phyloP scores from a whole-genome alignment of 2,329 filamentous ascomycete genomes.

The Diaporthe humulicola region DNA sequence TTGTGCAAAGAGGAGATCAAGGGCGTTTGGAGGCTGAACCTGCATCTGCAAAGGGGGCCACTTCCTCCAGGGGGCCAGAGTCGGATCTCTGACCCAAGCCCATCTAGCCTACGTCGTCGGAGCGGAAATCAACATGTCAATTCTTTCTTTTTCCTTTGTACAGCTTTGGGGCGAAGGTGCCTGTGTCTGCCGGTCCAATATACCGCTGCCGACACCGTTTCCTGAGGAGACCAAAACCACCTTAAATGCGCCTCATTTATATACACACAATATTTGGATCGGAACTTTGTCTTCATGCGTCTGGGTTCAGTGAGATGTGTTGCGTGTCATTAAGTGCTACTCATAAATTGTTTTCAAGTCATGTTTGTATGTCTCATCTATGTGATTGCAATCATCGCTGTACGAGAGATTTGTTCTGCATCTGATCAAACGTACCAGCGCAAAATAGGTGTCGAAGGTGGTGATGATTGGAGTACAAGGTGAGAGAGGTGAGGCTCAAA shows the following conservation, averaged over 20 bases:
- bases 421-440: neutral
- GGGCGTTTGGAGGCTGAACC: neutral
- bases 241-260: slow-evolving; percentile 5
- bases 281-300: neutral
- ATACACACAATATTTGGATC: slow-evolving; percentile 18
- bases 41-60: neutral
- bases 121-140: slow-evolving; percentile 22
- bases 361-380: neutral
- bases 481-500: neutral
- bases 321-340: too few relatives aligned
- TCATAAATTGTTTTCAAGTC: too few relatives aligned
- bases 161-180: neutral
- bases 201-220: slow-evolving; percentile 2
- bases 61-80: neutral
- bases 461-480: neutral
- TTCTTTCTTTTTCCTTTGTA: slow-evolving; percentile 34
- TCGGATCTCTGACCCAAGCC: slow-evolving; percentile 7
- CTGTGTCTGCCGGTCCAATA: slow-evolving; percentile 10
- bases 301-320: neutral
- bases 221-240: neutral
- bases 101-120: slow-evolving; percentile 23
- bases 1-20: neutral
- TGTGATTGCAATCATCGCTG: neutral
- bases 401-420: neutral
- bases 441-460: neutral